Conservation (phyloP, 192 early-diverging fungal species). For the Umbelopsis ramanniana region DNA sequence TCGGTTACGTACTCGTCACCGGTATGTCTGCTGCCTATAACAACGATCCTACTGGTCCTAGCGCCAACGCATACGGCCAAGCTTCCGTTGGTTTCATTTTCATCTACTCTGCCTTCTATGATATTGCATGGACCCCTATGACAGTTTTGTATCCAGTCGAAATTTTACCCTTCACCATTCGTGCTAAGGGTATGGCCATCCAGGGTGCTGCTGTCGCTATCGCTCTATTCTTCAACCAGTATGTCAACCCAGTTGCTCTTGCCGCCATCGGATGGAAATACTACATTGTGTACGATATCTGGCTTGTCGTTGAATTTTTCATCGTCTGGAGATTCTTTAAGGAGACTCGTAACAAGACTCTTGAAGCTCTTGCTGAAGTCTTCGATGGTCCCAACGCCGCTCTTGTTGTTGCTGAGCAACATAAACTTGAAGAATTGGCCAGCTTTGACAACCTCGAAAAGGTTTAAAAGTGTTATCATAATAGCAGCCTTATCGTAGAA, state of each 20-base stretch:
- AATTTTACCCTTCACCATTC: conserved; percentile 14
- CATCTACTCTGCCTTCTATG: background rate
- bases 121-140: conserved; percentile 8
- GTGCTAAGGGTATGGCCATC: conserved; percentile 3
- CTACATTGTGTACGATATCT: conserved; percentile 36
- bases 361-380: conserved; percentile 41
- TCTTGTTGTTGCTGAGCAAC: conserved; percentile 2
- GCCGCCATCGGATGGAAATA: conserved; percentile 5
- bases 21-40: background rate
- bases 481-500: background rate
- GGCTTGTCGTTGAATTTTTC: conserved; percentile 25
- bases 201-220: background rate
- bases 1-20: conserved; percentile 14
- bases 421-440: background rate
- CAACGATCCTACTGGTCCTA: background rate
- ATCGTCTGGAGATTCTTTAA: conserved; percentile 42
- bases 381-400: conserved; percentile 28
- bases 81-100: background rate
- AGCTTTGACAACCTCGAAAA: background rate
- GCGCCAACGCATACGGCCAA: background rate
- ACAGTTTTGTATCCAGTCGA: background rate
- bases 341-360: conserved; percentile 41
- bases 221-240: background rate
- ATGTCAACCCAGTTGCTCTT: conserved; percentile 13
- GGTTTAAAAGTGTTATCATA: background rate